phyloP scores from a whole-genome alignment of 140 eudicot genomes.

The Flaveria floridana region DNA sequence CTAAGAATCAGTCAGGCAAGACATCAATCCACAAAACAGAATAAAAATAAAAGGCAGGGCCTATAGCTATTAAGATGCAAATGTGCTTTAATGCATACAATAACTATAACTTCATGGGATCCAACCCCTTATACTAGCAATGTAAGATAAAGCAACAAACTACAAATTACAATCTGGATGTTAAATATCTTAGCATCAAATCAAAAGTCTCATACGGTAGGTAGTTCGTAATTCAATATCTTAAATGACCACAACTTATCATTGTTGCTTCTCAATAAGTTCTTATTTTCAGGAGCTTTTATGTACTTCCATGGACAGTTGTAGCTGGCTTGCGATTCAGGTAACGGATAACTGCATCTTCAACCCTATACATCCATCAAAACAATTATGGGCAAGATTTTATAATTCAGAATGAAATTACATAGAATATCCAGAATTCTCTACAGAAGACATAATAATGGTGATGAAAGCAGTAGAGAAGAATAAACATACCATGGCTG shows the following conservation, averaged over 20 bases:
- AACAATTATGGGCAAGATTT: neutral
- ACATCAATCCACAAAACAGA: neutral
- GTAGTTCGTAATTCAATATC: constrained; percentile 16
- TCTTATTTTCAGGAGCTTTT: constrained; percentile 8
- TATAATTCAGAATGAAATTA: neutral
- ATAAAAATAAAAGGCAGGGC: neutral
- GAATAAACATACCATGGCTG: constrained; percentile 77
- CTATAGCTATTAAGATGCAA: constrained; percentile 13
- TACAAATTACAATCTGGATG: constrained; percentile 28
- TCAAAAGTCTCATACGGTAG: constrained; percentile 2
- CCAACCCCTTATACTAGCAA: constrained; percentile 16
- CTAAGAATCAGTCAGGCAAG: neutral
- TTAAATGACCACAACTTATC: constrained; percentile 9
- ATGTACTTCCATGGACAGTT: constrained; percentile 38
- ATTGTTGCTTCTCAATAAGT: constrained; percentile 11
- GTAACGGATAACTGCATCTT: constrained; percentile 88
- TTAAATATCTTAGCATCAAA: constrained; percentile 13
- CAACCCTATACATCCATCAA: constrained; percentile 60
- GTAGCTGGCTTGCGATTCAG: constrained; percentile 67
- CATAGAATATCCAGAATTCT: neutral
- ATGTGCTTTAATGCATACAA: constrained; percentile 14
- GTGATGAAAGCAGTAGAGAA: neutral
- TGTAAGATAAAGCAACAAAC: constrained; percentile 26
- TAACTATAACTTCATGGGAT: constrained; percentile 18
- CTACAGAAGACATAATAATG: neutral